Evolutionary conservation across 805 yeast genomes (phyloP).

Genomic region (Kuraishia piskuri): DNA sequence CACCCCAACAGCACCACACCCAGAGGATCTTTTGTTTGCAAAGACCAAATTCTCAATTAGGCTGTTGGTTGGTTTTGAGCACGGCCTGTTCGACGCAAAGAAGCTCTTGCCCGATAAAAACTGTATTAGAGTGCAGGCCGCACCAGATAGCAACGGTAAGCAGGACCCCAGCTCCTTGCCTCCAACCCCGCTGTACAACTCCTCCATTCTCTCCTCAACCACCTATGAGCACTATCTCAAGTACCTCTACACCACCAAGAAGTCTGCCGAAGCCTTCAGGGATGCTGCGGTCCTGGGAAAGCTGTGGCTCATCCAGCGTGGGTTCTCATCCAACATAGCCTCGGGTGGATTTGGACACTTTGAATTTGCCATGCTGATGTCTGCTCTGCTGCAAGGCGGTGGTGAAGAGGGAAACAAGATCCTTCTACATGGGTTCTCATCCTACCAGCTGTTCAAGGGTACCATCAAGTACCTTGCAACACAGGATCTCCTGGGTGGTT

Average conservation of each 20-base stretch:
- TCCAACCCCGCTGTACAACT: slow-evolving; percentile 84
- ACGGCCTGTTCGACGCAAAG: slow-evolving; percentile 60
- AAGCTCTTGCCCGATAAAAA: slow-evolving; percentile 76
- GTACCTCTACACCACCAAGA: slow-evolving; percentile 66
- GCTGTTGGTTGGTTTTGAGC: slow-evolving; percentile 65
- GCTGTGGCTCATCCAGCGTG: slow-evolving; percentile 86
- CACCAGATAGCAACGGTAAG: slow-evolving; percentile 14
- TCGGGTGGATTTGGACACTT: slow-evolving; percentile 85
- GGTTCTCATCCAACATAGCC: slow-evolving; percentile 53
- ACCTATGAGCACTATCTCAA: slow-evolving; percentile 64
- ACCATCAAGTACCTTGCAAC: slow-evolving; percentile 74
- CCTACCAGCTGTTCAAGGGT: slow-evolving; percentile 90
- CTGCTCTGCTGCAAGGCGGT: slow-evolving; percentile 79
- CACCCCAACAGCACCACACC: slow-evolving; percentile 29
- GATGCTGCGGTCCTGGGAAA: slow-evolving; percentile 86
- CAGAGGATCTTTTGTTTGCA: slow-evolving; percentile 46
- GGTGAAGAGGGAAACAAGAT: slow-evolving; percentile 69
- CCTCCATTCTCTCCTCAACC: slow-evolving; percentile 65
- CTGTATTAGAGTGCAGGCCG: slow-evolving; percentile 62
- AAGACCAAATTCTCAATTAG: slow-evolving; percentile 67
- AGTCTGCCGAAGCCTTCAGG: slow-evolving; percentile 69
- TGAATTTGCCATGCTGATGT: slow-evolving; percentile 77
- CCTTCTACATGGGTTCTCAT: slow-evolving; percentile 78
- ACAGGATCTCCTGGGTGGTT: slow-evolving; percentile 61
- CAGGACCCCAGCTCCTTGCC: slow-evolving; percentile 34